Evolutionary conservation across 495 filamentous ascomycete genomes (phyloP).

Genomic region (Hypoxylon fragiforme): DNA sequence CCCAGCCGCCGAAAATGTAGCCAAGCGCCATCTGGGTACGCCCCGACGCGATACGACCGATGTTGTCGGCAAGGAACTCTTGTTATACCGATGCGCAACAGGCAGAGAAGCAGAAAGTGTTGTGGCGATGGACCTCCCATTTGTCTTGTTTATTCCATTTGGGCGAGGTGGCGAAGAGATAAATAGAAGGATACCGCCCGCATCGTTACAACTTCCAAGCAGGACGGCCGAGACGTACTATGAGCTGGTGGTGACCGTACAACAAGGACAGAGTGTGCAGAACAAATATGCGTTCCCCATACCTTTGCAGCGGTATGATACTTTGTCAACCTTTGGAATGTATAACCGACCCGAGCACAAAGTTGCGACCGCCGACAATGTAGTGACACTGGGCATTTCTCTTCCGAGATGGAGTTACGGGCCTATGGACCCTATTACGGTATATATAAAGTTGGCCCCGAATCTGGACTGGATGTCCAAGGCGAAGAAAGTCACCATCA

Average conservation of each 20-base stretch:
- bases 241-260: constrained; percentile 93
- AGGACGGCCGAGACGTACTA: constrained; percentile 95
- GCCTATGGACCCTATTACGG: constrained; percentile 89
- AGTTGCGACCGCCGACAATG: constrained; percentile 81
- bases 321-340: constrained; percentile 97
- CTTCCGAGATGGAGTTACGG: constrained; percentile 96
- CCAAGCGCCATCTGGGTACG: constrained; percentile 88
- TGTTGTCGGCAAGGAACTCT: constrained; percentile 92
- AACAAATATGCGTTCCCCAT: constrained; percentile 91
- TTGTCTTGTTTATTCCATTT: constrained; percentile 95
- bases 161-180: constrained; percentile 86
- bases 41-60: constrained; percentile 90
- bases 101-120: constrained; percentile 86
- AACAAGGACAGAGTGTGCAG: constrained; percentile 83
- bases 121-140: constrained; percentile 95
- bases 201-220: constrained; percentile 86
- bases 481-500: constrained; percentile 89
- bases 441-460: constrained; percentile 89
- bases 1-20: constrained; percentile 88
- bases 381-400: constrained; percentile 88
- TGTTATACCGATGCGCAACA: constrained; percentile 81
- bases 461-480: constrained; percentile 90
- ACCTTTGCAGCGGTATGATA: constrained; percentile 90
- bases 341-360: constrained; percentile 93
- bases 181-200: constrained; percentile 85